Percentiles rank a stretch among this genome's conserved stretches.
Evolutionary conservation across 2,329 filamentous ascomycete genomes (phyloP).

Genomic region (Fusarium burgessii): DNA sequence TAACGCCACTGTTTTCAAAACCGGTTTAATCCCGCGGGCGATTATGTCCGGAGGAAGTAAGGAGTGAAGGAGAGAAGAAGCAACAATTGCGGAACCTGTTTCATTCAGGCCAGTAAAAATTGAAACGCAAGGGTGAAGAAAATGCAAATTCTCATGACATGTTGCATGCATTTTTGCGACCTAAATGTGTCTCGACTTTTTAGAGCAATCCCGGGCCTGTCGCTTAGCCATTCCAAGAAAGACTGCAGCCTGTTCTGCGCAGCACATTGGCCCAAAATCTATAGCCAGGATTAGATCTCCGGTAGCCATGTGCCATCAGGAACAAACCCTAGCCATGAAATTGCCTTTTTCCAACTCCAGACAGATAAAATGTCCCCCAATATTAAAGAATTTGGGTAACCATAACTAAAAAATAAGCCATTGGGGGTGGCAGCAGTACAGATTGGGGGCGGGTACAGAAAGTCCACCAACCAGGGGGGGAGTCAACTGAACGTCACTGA

Average conservation of each 20-base stretch:
- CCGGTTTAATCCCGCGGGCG: slow-evolving; percentile 30
- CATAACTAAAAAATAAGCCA: slow-evolving; percentile 6
- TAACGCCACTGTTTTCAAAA: slow-evolving; percentile 31
- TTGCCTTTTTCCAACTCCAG: slow-evolving; percentile 15
- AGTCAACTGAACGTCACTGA: slow-evolving; percentile 18
- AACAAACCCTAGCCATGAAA: slow-evolving; percentile 26
- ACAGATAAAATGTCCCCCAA: slow-evolving; percentile 32
- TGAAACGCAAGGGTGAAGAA: slow-evolving; percentile 9
- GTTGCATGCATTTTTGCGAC: slow-evolving; percentile 14
- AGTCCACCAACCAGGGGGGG: slow-evolving; percentile 40
- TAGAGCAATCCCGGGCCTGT: slow-evolving; percentile 4
- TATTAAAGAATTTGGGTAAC: slow-evolving; percentile 33
- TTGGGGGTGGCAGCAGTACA: slow-evolving; percentile 36
- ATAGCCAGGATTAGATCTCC: slow-evolving; percentile 26
- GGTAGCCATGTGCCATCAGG: slow-evolving; percentile 32
- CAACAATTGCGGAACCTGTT: slow-evolving; percentile 12
- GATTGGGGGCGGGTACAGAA: slow-evolving; percentile 44
- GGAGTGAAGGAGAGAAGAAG: not conserved
- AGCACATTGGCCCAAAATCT: slow-evolving; percentile 11
- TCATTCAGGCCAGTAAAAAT: not conserved
- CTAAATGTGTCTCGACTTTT: slow-evolving; percentile 16
- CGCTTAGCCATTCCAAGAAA: slow-evolving; percentile 24
- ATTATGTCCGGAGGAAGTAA: slow-evolving; percentile 27
- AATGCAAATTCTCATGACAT: slow-evolving; percentile 4
- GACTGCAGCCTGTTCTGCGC: slow-evolving; percentile 1